These are phyloP conservation scores for Podospora anserina DNA, from an alignment of 495 filamentous ascomycete genomes.

Conservation along the genomic window DNA sequence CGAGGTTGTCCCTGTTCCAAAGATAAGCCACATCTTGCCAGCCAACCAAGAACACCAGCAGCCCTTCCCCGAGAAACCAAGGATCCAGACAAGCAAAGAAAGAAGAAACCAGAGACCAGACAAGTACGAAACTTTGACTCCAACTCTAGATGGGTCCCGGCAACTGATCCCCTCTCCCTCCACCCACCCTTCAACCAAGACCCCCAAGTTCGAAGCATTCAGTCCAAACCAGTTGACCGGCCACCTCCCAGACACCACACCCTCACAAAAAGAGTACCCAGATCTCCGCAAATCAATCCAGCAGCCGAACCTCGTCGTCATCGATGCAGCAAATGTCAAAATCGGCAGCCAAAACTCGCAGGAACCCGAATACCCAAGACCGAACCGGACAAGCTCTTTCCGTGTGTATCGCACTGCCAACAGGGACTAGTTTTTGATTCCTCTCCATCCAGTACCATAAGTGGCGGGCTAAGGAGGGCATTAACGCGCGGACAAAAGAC, in stretches of 20 bases:
- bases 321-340: conserved; percentile 36
- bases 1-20: conserved; percentile 39
- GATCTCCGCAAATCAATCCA: conserved; percentile 12
- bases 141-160: conserved; percentile 91
- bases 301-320: conserved; percentile 32
- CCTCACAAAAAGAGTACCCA: conserved; percentile 18
- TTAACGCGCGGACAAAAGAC: conserved; percentile 69
- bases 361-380: conserved; percentile 31
- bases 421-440: conserved; percentile 86
- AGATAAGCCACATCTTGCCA: conserved; percentile 8
- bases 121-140: conserved; percentile 94
- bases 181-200: conserved; percentile 18
- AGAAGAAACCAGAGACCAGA: conserved; percentile 48
- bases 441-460: conserved; percentile 49
- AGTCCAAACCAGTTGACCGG: conserved; percentile 20
- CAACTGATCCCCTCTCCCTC: conserved; percentile 17
- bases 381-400: conserved; percentile 51
- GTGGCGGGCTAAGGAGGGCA: conserved; percentile 52
- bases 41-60: conserved; percentile 27
- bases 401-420: conserved; percentile 72
- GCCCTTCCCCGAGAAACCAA: conserved; percentile 22
- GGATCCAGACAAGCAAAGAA: conserved; percentile 20
- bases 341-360: conserved; percentile 33
- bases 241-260: conserved; percentile 10
- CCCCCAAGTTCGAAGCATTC: conserved; percentile 16